Conservation (phyloP, 129 eudicot species). For the Centaurea solstitialis region DNA sequence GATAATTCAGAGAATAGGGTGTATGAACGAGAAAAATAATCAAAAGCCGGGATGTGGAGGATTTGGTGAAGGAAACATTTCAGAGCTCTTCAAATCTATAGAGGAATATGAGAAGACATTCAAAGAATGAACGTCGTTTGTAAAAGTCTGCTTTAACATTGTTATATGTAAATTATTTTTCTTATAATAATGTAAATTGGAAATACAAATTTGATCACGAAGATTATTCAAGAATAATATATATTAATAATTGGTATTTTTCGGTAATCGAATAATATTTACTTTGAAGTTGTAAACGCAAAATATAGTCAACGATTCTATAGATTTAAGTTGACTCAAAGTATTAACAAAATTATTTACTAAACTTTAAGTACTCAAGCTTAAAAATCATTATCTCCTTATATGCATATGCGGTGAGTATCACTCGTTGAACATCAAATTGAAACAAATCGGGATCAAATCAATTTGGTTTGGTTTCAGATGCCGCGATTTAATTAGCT, state of each 20-base stretch:
- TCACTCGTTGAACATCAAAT: too few relatives aligned
- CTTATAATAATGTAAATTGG: background rate
- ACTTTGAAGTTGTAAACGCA: background rate
- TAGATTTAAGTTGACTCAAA: background rate
- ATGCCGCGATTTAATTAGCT: too few relatives aligned
- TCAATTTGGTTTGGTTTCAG: too few relatives aligned
- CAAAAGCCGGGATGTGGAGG: constrained; percentile 95
- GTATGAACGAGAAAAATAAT: constrained; percentile 49
- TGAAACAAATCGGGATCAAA: too few relatives aligned
- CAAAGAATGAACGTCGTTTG: constrained; percentile 29
- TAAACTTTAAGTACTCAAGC: too few relatives aligned
- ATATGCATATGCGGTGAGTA: too few relatives aligned
- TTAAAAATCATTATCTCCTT: too few relatives aligned
- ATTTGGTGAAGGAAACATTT: constrained; percentile 90
- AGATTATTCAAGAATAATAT: background rate
- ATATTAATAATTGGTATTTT: background rate
- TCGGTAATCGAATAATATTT: background rate
- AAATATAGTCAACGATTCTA: background rate
- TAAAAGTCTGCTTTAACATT: background rate
- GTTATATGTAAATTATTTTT: background rate
- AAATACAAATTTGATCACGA: background rate
- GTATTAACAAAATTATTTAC: too few relatives aligned
- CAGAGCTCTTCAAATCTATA: constrained; percentile 77
- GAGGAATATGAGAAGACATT: constrained; percentile 91
- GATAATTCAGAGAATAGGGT: constrained; percentile 87